A percentile compares a stretch with the other conserved stretches of the same genome.
Conservation (phyloP, 352 stramenopile genomes). For the Phytopythium montanum region DNA sequence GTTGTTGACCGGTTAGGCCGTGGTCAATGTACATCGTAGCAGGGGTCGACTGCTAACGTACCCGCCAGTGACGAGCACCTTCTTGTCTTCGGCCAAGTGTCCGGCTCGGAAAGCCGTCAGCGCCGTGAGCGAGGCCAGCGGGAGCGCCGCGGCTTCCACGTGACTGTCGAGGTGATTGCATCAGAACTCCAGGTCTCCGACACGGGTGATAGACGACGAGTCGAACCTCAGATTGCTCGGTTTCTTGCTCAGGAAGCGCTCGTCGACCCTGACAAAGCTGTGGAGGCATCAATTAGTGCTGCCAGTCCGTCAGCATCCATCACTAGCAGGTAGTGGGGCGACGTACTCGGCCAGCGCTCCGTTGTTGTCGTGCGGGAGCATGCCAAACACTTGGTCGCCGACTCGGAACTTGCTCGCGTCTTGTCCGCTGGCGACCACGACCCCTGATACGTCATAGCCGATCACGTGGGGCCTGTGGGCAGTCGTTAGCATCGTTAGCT, state of each 20-base stretch:
- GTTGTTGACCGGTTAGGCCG: neutral
- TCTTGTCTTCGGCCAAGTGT: constrained; percentile 54
- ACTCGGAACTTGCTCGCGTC: constrained; percentile 51
- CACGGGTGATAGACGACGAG: neutral
- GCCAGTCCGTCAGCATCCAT: neutral
- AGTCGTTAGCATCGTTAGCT: neutral
- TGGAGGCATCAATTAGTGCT: neutral
- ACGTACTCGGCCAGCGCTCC: constrained; percentile 67
- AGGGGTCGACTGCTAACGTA: constrained; percentile 11
- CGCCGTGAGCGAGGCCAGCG: constrained; percentile 49
- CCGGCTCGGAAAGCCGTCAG: constrained; percentile 47
- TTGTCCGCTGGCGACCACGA: constrained; percentile 48
- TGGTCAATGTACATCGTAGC: neutral
- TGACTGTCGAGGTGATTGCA: constrained; percentile 23
- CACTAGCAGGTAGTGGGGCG: neutral
- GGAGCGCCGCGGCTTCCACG: constrained; percentile 64
- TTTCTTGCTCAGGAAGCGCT: constrained; percentile 66
- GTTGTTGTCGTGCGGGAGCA: constrained; percentile 60
- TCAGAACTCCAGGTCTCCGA: neutral
- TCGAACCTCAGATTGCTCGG: constrained; percentile 55
- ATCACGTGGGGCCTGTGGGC: constrained; percentile 56
- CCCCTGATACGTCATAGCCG: constrained; percentile 69
- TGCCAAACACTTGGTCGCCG: constrained; percentile 70
- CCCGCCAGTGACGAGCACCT: constrained; percentile 71
- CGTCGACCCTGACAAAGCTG: constrained; percentile 47